Evolutionary conservation across 2,329 filamentous ascomycete genomes (phyloP), one percentile per base, ranked within the genome.

Genomic region (Ceratocystiopsis minuta): DNA sequence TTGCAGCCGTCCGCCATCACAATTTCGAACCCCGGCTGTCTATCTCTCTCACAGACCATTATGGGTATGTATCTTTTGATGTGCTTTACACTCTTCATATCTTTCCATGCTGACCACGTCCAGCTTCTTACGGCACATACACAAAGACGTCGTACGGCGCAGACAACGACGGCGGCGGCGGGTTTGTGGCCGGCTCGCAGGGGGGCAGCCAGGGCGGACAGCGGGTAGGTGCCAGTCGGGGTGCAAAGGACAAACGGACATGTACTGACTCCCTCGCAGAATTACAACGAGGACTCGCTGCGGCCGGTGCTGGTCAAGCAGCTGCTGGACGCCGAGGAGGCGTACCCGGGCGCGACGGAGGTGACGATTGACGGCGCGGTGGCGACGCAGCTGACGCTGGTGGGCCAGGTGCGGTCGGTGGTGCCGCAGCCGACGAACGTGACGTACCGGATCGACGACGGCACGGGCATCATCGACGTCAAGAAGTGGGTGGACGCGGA

Each of bases 301-400:
- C 81, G 90, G 37, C 87, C 90, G 1, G 82, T 95, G 38, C 98
- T 90, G 12, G 84, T 96, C 62, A 95, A 95, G 61, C 90, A 98
- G 62, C 72, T 95, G 44, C 66, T 87, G 55, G 84, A 92, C 48
- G 83, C 85, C 49, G 70, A 80, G 48, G 79, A 85, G 60, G 72
- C 78, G 34, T 79, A 81, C 57, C 75, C 77, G 2, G 67, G 67
- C 45, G 75, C 77, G 43, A 35, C 44, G 37, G 78, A 85, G 33
- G 90, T 92, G 69, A 76, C 77, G 49, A 81, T 96, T 53, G 90
- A 96, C 62, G 79, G 76, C 49, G 62, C 68, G 38, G 72, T 80
- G 49, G 66, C 87, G 46, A 78, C 77, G 36, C 71, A 88, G 64
- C 66, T 92, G 47, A 88, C 82, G 28, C 79, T 96, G 51, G 75